A percentile compares a stretch with the other conserved stretches of the same genome.
These are phyloP conservation scores for Candida railenensis DNA, from an alignment of 805 yeast species.

Conservation along the genomic window DNA sequence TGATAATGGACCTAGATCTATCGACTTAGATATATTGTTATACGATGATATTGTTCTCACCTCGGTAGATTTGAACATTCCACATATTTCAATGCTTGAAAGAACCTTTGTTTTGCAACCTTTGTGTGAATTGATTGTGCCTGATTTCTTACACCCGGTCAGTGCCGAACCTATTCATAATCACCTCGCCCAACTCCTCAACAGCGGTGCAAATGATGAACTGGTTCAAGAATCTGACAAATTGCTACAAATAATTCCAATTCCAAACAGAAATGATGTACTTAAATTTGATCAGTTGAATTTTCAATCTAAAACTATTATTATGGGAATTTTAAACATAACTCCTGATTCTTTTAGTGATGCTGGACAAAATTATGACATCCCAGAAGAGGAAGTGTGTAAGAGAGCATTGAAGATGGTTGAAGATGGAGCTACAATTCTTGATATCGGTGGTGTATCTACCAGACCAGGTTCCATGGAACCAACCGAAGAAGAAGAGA, in stretches of 20 bases:
- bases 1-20: conserved; percentile 89
- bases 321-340: conserved; percentile 87
- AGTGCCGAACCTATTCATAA: conserved; percentile 77
- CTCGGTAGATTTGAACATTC: conserved; percentile 62
- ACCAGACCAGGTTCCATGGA: conserved; percentile 82
- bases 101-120: conserved; percentile 91
- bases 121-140: conserved; percentile 73
- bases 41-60: conserved; percentile 62
- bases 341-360: conserved; percentile 97
- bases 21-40: conserved; percentile 84
- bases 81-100: conserved; percentile 86
- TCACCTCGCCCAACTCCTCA: conserved; percentile 57
- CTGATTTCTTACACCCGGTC: conserved; percentile 73
- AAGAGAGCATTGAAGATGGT: conserved; percentile 49
- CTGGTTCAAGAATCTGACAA: conserved; percentile 49
- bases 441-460: conserved; percentile 94
- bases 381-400: conserved; percentile 39
- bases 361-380: conserved; percentile 53
- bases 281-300: conserved; percentile 45
- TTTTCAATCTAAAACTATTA: conserved; percentile 49
- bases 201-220: conserved; percentile 29
- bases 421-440: conserved; percentile 62
- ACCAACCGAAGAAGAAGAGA: conserved; percentile 64
- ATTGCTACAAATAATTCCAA: conserved; percentile 52
- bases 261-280: conserved; percentile 18